Evolutionary conservation across 257 asterid genomes (phyloP).

Genomic region (Nicotiana otophora): DNA sequence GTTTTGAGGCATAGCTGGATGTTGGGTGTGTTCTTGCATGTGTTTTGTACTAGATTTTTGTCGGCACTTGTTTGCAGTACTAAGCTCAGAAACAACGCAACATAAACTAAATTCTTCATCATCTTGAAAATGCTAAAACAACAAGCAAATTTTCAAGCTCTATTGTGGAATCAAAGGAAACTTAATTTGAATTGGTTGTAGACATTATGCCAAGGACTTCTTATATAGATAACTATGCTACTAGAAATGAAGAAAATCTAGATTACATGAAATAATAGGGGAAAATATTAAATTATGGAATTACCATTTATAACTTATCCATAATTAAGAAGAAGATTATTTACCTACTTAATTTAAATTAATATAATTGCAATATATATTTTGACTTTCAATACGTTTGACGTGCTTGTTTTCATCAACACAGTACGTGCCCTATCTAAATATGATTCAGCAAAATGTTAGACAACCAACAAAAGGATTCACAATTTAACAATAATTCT

Average conservation of each 20-base stretch:
- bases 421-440: too few species aligned
- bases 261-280: not conserved
- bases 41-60: constrained; percentile 24
- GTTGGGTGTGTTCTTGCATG: constrained; percentile 49
- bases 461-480: too few species aligned
- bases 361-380: too few species aligned
- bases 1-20: constrained; percentile 45
- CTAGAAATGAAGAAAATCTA: not conserved
- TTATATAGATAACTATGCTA: not conserved
- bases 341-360: not conserved
- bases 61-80: not conserved
- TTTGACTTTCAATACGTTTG: too few species aligned
- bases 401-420: too few species aligned
- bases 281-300: not conserved
- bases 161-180: not conserved
- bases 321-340: not conserved
- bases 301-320: not conserved
- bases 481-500: too few species aligned
- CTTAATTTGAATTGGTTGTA: not conserved
- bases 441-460: too few species aligned
- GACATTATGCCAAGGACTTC: not conserved
- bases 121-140: not conserved
- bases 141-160: not conserved
- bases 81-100: not conserved
- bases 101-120: not conserved